Evolutionary conservation across 2,329 filamentous ascomycete species (phyloP).

Genomic region (Curvularia hawaiiensis): DNA sequence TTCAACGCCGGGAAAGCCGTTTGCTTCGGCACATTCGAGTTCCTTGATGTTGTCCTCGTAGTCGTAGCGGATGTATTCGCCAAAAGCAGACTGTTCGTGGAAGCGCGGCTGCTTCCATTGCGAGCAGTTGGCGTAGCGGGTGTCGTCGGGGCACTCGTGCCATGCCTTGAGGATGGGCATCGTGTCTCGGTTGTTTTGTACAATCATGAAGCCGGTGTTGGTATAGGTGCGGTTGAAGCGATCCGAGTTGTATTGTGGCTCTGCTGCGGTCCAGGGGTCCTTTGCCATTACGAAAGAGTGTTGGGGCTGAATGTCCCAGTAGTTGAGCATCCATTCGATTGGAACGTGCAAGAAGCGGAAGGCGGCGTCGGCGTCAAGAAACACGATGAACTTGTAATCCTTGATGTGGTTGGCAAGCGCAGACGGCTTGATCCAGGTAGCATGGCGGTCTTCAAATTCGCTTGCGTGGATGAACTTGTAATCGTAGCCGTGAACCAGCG

Average conservation of each 20-base stretch:
- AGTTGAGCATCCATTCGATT: slow-evolving; percentile 57
- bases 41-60: slow-evolving; percentile 46
- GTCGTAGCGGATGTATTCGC: slow-evolving; percentile 49
- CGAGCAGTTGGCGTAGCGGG: slow-evolving; percentile 44
- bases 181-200: slow-evolving; percentile 57
- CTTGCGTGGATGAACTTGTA: slow-evolving; percentile 54
- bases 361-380: slow-evolving; percentile 56
- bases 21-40: slow-evolving; percentile 46
- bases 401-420: slow-evolving; percentile 46
- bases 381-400: slow-evolving; percentile 53
- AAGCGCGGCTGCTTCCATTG: slow-evolving; percentile 47
- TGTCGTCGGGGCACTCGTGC: slow-evolving; percentile 49
- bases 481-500: slow-evolving; percentile 55
- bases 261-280: slow-evolving; percentile 48
- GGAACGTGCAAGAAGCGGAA: slow-evolving; percentile 55
- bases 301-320: slow-evolving; percentile 53
- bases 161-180: slow-evolving; percentile 58
- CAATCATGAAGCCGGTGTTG: slow-evolving; percentile 61
- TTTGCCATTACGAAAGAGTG: slow-evolving; percentile 54
- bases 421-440: slow-evolving; percentile 56
- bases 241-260: slow-evolving; percentile 50
- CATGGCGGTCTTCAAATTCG: slow-evolving; percentile 49
- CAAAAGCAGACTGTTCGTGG: slow-evolving; percentile 49
- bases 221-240: slow-evolving; percentile 50
- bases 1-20: slow-evolving; percentile 45